Percentiles rank a stretch among this genome's conserved stretches.
phyloP scores from a whole-genome alignment of 495 filamentous ascomycete species.

The Penicillium flavigenum region DNA sequence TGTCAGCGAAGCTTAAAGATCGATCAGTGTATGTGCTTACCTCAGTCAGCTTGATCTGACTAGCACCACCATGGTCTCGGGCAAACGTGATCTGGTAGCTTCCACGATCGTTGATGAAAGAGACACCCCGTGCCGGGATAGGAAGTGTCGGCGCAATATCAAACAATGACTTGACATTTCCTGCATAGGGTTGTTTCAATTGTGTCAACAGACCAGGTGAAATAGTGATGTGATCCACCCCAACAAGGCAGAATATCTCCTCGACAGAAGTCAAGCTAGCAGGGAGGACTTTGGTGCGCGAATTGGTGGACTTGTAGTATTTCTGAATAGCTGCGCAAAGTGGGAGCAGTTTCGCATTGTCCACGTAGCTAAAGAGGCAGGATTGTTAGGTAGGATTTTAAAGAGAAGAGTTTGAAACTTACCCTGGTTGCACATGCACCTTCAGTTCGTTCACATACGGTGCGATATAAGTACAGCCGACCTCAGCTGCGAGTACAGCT shows the following conservation, averaged over 20 bases:
- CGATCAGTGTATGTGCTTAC: conserved; percentile 14
- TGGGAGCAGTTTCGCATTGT: conserved; percentile 43
- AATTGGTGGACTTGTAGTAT: conserved; percentile 46
- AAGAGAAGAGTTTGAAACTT: conserved; percentile 17
- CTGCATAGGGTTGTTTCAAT: conserved; percentile 39
- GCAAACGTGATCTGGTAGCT: conserved; percentile 52
- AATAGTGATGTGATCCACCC: conserved; percentile 58
- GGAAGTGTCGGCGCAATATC: conserved; percentile 22
- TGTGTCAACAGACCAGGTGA: conserved; percentile 50
- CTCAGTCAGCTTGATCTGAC: conserved; percentile 53
- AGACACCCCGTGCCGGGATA: conserved; percentile 17
- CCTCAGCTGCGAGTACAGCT: conserved; percentile 55
- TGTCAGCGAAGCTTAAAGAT: neutral
- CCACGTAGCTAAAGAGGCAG: conserved; percentile 22
- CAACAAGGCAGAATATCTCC: conserved; percentile 58
- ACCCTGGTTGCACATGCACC: conserved; percentile 58
- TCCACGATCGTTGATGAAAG: conserved; percentile 43
- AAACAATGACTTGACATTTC: conserved; percentile 38
- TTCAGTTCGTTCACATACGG: conserved; percentile 66
- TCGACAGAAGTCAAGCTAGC: conserved; percentile 56
- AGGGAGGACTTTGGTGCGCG: conserved; percentile 52
- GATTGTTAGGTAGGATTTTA: neutral
- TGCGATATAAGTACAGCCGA: conserved; percentile 58
- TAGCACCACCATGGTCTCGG: conserved; percentile 45
- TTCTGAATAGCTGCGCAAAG: conserved; percentile 53